Base-by-base conservation (phyloP, 2,329 filamentous ascomycete genomes). In the Paecilomyces niveus region DNA sequence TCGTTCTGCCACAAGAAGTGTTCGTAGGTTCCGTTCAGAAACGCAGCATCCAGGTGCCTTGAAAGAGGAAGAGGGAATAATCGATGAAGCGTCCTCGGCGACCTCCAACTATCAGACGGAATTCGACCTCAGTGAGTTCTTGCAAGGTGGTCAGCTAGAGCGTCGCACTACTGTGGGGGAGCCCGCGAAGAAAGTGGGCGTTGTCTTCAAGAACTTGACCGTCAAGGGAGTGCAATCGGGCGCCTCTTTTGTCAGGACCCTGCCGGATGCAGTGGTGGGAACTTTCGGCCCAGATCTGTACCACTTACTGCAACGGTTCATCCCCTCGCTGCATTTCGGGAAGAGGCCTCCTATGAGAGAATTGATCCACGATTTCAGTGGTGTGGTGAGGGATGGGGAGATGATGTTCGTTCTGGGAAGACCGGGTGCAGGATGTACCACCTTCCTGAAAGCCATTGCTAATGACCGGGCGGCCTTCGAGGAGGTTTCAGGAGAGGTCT, bases 271-370 rank as follows among this genome's bases (percentile, higher is more conserved):
- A 2, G 80, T 93, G 39, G 62, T 91, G 3, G 89, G 89, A 22
- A 92, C 89, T 0, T 93, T 94, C 69, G 90, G 90, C 0, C 89
- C 89, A 0, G 90, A 93, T 71, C 75, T 93, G 1, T 93, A 90
- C 70, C 81, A 78, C 22, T 74, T 90, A 6, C 65, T 92, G 13
- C 78, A 77, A 32, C 68, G 76, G 6, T 85, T 83, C 58, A 66
- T 85, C 24, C 83, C 84, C 0, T 74, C 76, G 21, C 60, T 85
- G 15, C 76, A 72, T 45, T 72, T 83, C 53, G 76, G 78, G 6
- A 76, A 76, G 53, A 74, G 77, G 21, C 78, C 78, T 3, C 77
- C 81, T 31, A 79, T 79, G 15, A 76, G 83, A 35, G 78, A 79
- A 29, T 69, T 90, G 22, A 83, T 90, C 58, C 78, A 87, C 64